Evolutionary conservation across 768 basidiomycete genomes (phyloP).

Genomic region (Butyriboletus loyo): DNA sequence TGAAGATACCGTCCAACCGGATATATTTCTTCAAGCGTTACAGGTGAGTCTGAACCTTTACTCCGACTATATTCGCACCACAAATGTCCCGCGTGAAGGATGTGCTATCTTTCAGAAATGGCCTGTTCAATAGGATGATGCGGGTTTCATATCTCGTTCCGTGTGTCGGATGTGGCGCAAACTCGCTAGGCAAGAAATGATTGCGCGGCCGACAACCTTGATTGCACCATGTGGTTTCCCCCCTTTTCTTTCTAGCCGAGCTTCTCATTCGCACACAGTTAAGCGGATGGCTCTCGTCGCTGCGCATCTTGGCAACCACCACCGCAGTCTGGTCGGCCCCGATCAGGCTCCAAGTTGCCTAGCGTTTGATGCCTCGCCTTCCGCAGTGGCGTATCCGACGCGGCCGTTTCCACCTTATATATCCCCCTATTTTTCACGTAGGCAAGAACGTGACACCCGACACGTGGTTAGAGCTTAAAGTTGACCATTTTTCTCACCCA

Average conservation of each 20-base stretch:
- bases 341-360: constrained; percentile 12
- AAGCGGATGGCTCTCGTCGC: background rate
- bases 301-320: constrained; percentile 7
- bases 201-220: background rate
- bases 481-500: background rate
- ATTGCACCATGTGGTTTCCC: background rate
- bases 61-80: background rate
- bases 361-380: background rate
- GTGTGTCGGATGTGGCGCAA: constrained; percentile 16
- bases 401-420: too few relatives aligned
- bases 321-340: constrained; percentile 10
- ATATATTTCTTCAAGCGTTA: background rate
- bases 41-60: background rate
- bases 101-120: background rate
- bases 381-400: constrained; percentile 1
- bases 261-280: background rate
- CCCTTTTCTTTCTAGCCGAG: background rate
- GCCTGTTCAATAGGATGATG: background rate
- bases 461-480: background rate
- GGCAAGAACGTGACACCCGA: background rate
- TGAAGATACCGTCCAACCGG: background rate
- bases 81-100: background rate
- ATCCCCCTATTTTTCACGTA: too few relatives aligned
- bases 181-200: background rate
- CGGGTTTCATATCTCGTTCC: background rate